Base-by-base conservation (phyloP, 129 eudicot species). In the Calendula officinalis region DNA sequence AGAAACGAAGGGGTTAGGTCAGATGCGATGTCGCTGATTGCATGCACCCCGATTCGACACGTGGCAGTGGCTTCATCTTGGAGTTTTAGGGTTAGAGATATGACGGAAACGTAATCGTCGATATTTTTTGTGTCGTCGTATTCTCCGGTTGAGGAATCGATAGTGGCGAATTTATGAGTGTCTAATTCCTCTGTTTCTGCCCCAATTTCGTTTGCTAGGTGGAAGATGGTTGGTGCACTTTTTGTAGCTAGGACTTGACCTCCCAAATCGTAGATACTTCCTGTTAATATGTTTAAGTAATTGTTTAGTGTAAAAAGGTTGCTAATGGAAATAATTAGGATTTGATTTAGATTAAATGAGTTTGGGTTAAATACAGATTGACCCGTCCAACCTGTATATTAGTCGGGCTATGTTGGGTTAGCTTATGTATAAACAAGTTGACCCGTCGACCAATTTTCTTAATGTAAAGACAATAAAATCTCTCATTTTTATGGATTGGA, bases 161-260 rank as follows among this genome's bases (percentile, higher is more conserved):
- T 75, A 39, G 13, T 47, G 16, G 84, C 81, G 14, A 80, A 70
- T 58, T 80, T 75, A 52, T 80, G 81, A 36, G 42, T 11, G 34
- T 66, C 68, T 38, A 80, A 42, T 27, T 80, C 78, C 15, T 80
- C 84, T 3, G 72, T 70, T 75, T 75, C 64, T 2, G 81, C 75
- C 1, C 54, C 81, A 45, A 80, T 71, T 62, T 75, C 75, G 50
- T 66, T 75, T 0, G 81, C 84, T 0, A 80, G 63, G 67, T 80
- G 81, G 56, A 75, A 80, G 71, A 80, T 75, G 9, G 81, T 66
- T 4, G 84, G 84, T 16, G 81, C 84, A 42, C 84, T 80, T 48
- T 80, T 80, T 41, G 71, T 44, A 11, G 84, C 81, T 13, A 80
- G 68, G 3, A 80, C 84, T 66, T 80, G 84, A 55, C 84, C 84